phyloP scores from a whole-genome alignment of 345 rosid species.

The Dimocarpus longan region DNA sequence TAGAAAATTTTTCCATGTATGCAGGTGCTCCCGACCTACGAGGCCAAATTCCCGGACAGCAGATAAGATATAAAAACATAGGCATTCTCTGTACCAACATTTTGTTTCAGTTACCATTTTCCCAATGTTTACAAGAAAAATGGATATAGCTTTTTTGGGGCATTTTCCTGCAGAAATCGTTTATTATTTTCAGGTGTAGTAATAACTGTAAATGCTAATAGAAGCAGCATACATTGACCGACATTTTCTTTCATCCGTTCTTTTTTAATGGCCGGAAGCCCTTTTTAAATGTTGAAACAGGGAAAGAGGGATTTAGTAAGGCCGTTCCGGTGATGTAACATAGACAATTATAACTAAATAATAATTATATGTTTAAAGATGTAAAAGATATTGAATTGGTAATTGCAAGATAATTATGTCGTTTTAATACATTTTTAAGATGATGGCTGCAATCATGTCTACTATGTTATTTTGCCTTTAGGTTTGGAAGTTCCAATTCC shows the following conservation, averaged over 20 bases:
- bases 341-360: not conserved
- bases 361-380: not conserved
- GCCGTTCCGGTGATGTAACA: not conserved
- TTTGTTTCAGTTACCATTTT: not conserved
- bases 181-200: not conserved
- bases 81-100: not conserved
- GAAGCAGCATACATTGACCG: too few relatives aligned
- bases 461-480: too few relatives aligned
- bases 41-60: conserved; percentile 65
- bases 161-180: not conserved
- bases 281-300: not conserved
- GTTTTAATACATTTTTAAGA: too few relatives aligned
- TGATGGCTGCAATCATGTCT: too few relatives aligned
- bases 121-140: not conserved
- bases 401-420: not conserved
- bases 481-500: too few relatives aligned
- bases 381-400: not conserved
- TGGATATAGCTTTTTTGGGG: not conserved
- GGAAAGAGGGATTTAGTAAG: not conserved
- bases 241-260: too few relatives aligned
- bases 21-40: conserved; percentile 63
- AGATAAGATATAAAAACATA: conserved; percentile 18
- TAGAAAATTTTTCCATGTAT: not conserved
- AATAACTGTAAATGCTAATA: not conserved
- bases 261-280: not conserved